Base-by-base conservation (phyloP, 75 land plant species). In the Selaginella tamariscina region DNA sequence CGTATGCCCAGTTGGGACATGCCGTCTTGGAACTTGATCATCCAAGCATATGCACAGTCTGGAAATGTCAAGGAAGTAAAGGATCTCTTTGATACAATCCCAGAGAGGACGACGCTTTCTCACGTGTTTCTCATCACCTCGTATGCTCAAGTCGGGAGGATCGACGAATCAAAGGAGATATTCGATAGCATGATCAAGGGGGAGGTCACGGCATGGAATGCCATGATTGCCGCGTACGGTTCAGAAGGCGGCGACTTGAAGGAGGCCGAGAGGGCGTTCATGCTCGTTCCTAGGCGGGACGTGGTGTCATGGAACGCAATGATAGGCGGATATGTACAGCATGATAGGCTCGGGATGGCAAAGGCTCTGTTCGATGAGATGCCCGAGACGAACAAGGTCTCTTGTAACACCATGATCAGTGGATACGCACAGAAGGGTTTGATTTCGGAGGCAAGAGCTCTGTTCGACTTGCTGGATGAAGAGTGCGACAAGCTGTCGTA, bases 231-330 rank as follows among this genome's bases (percentile, higher is more conserved):
- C 8, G 62, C 24, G 9, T 59, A 59, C 26, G 49, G 49, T 5
- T 8, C 5, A 2, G 8, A 59, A 5, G 27, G 23, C 21, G 18
- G 18, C 5, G 26, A n/a, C 23, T 23, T 59, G 26, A 21, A 59
- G 62, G 21, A 59, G 18, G 62, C 62, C 8, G n/a, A 5, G 9
- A 59, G 26, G 27, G 27, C 8, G 21, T 59, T 59, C 62, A 9
- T 2, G 5, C 62, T 2, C n/a, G 26, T n/a, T 21, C 62, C 62
- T n/a, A 59, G 23, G 26, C 23, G 62, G 8, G 62, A 59, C 26
- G 21, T 59, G 8, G 26, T 59, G 62, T 59, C 62, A n/a, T 59
- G 62, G 62, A 59, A 59, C 26, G 23, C 26, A n/a, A 59, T 59
- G 18, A 59, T 59, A 2, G 21, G 27, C 21, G 62, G 27, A 5